A percentile compares a stretch with the other conserved stretches of the same genome.
Evolutionary conservation across 192 early-diverging fungal species (phyloP).

Genomic region (Gigaspora rosea): DNA sequence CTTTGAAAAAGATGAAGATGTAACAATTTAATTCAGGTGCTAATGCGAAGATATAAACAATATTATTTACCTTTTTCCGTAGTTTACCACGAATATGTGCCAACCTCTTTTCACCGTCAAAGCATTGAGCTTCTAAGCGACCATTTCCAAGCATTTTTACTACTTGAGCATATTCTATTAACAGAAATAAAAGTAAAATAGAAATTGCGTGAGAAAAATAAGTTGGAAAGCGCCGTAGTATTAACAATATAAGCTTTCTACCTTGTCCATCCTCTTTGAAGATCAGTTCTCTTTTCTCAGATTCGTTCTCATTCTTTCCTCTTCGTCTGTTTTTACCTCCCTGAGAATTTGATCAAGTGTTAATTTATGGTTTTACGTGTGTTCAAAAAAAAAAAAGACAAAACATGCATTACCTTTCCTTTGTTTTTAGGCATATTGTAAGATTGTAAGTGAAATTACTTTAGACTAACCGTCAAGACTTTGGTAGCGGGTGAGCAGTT

Average conservation of each 20-base stretch:
- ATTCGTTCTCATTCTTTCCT: conserved; percentile 97
- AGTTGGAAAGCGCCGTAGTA: background rate
- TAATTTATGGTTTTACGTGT: background rate
- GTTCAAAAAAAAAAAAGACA: background rate
- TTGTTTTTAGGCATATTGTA: conserved; percentile 89
- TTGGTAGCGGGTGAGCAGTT: no score
- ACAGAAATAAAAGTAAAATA: background rate
- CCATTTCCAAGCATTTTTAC: conserved; percentile 97
- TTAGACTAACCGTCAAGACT: no score
- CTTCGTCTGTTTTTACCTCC: conserved; percentile 87
- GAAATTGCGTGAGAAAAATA: background rate
- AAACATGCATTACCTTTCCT: conserved; percentile 76
- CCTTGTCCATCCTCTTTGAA: conserved; percentile 97
- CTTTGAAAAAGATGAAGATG: conserved; percentile 20
- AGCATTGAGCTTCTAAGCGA: conserved; percentile 86
- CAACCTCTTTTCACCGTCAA: conserved; percentile 86
- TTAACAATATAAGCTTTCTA: conserved; percentile 36
- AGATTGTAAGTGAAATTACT: conserved; percentile 10
- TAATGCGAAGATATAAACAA: background rate
- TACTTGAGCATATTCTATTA: conserved; percentile 90
- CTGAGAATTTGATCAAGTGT: conserved; percentile 38
- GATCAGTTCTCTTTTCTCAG: conserved; percentile 93
- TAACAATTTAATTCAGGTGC: background rate
- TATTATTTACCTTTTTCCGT: conserved; percentile 83
- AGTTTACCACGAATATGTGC: conserved; percentile 97